Evolutionary conservation across 2,329 filamentous ascomycete species (phyloP).

Genomic region (Alternaria metachromatica): DNA sequence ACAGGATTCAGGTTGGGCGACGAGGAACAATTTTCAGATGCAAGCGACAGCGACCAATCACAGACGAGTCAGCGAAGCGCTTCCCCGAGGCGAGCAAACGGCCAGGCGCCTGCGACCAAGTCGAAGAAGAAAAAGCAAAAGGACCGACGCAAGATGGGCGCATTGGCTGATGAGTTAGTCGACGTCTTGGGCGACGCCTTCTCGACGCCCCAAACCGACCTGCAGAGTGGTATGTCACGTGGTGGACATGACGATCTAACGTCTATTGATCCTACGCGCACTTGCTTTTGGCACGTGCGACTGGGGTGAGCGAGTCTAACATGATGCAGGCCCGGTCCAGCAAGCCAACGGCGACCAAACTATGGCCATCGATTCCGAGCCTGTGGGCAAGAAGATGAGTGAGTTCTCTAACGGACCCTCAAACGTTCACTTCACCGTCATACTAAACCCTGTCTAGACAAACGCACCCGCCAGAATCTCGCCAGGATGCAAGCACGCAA

Average conservation of each 20-base stretch:
- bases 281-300: slow-evolving; percentile 2
- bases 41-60: slow-evolving; percentile 35
- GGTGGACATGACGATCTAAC: not conserved
- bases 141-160: slow-evolving; percentile 29
- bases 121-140: slow-evolving; percentile 20
- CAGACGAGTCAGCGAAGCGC: slow-evolving; percentile 25
- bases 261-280: not conserved
- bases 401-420: not conserved
- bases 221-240: slow-evolving; percentile 19
- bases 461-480: slow-evolving; percentile 28
- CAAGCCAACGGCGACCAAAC: slow-evolving; percentile 14
- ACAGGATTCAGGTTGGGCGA: slow-evolving; percentile 23
- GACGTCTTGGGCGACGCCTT: slow-evolving; percentile 27
- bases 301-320: not conserved
- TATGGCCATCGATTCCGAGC: slow-evolving; percentile 16
- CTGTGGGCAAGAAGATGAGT: slow-evolving; percentile 28
- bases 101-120: slow-evolving; percentile 15
- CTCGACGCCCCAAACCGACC: slow-evolving; percentile 2
- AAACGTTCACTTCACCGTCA: not conserved
- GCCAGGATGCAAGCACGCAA: slow-evolving; percentile 26
- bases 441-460: slow-evolving; percentile 13
- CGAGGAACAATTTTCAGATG: slow-evolving; percentile 18
- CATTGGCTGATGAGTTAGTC: slow-evolving; percentile 27
- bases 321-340: not conserved
- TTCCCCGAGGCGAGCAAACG: slow-evolving; percentile 19